These are phyloP conservation scores for Echites panduratus DNA, from an alignment of 257 asterid genomes.

Conservation along the genomic window DNA sequence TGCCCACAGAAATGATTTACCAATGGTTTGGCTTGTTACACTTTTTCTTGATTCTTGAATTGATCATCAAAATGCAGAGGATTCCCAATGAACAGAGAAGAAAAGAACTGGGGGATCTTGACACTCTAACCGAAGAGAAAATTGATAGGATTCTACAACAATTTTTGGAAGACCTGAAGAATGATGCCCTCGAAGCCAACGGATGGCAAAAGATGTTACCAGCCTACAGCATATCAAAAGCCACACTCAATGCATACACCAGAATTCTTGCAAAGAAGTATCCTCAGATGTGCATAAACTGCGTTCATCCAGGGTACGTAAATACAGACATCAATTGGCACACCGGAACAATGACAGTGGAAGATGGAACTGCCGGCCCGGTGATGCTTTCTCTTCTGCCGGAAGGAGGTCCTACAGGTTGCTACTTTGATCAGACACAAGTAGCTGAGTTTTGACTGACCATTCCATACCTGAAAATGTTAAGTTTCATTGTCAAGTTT, in stretches of 20 bases:
- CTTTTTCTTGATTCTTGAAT: neutral
- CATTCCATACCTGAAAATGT: neutral
- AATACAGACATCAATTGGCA: slow-evolving; percentile 64
- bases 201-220: slow-evolving; percentile 87
- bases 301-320: slow-evolving; percentile 76
- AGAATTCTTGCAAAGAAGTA: slow-evolving; percentile 62
- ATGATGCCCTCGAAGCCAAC: slow-evolving; percentile 45
- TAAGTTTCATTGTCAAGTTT: neutral
- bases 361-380: slow-evolving; percentile 69
- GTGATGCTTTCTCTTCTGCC: slow-evolving; percentile 66
- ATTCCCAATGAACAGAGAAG: slow-evolving; percentile 53
- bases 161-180: slow-evolving; percentile 45
- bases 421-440: slow-evolving; percentile 60
- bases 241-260: slow-evolving; percentile 63
- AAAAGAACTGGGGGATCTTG: slow-evolving; percentile 54
- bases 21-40: neutral
- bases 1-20: neutral
- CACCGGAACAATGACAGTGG: slow-evolving; percentile 47
- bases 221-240: slow-evolving; percentile 76
- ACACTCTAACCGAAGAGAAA: slow-evolving; percentile 53
- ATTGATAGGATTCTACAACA: slow-evolving; percentile 44
- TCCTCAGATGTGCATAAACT: slow-evolving; percentile 60
- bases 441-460: slow-evolving; percentile 41
- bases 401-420: slow-evolving; percentile 59
- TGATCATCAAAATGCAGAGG: slow-evolving; percentile 37